Evolutionary conservation across 352 stramenopile species (phyloP), one percentile per base, ranked within the genome.

Genomic region (Pythium biforme): DNA sequence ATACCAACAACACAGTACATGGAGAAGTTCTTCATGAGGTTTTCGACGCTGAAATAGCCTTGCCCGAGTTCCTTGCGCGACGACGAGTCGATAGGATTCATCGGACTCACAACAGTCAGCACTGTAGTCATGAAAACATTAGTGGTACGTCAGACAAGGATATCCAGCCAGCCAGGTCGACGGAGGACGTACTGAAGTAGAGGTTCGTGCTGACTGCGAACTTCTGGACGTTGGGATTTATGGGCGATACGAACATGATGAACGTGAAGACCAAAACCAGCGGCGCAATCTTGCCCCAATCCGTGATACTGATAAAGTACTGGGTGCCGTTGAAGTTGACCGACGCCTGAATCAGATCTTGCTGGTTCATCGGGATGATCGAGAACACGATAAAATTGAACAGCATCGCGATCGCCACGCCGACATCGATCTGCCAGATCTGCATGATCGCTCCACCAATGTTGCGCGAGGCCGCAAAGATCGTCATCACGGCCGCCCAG

Each of bases 151-250:
- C 43, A 64, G 51, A 43, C 17, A 43, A 43, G 14, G 8, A 40
- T 11, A 40, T 17, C 34, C 6, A 40, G 34, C 12, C 34, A 33
- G 29, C 5, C 29, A 34, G 10, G n/a, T 43, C 17, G 37, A 37
- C 31, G 12, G 17, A 14, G 14, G 4, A 64, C 61, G 45, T 64
- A 90, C 81, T 83, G 73, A 91, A 91, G 66, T 86, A 93, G 33
- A 90, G 59, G 55, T 89, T 93, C 10, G 80, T 89, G 58, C 78
- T 81, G 14, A 91, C 73, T 14, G 82, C 79, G 43, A 90, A 93
- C 54, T 89, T 91, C 61, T 93, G 89, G 8, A 87, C 77, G 34
- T 89, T 93, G 17, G 61, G 37, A 67, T 83, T 79, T 55, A 91
- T 76, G 0, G 83, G 83, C 23, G 72, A 75, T 9, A 90, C 55